Conservation (phyloP, 2,329 filamentous ascomycete species). For the Alternaria gansuensis region DNA sequence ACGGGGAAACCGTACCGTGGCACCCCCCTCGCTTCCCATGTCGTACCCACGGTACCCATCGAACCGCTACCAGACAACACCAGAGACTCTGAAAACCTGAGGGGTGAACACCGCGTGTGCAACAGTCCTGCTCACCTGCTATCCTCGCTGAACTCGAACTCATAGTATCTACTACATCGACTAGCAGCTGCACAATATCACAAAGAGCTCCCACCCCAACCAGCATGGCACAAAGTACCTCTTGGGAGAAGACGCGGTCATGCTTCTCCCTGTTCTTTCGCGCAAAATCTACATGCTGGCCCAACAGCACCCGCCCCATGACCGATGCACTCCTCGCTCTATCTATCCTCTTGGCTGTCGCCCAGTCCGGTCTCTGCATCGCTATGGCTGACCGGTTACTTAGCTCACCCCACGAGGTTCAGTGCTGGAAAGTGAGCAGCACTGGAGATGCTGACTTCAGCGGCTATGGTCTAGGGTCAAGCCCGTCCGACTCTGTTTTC, state of each 20-base stretch:
- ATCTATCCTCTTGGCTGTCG: conserved; percentile 3
- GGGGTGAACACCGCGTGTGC: background rate
- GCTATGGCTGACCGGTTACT: conserved; percentile 6
- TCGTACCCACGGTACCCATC: conserved; percentile 7
- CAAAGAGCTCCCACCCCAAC: background rate
- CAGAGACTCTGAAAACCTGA: background rate
- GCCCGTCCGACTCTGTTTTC: background rate
- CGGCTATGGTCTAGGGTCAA: background rate
- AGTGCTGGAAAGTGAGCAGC: conserved; percentile 2
- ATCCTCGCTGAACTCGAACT: background rate
- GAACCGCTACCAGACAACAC: conserved; percentile 6
- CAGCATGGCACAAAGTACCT: conserved; percentile 10
- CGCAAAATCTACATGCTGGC: conserved; percentile 17
- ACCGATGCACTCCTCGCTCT: background rate
- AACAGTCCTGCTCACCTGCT: background rate
- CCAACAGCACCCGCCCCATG: background rate
- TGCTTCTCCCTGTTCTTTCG: conserved; percentile 2
- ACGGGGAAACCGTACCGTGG: background rate
- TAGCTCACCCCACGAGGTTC: background rate
- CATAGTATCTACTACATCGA: background rate
- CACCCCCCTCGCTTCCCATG: background rate
- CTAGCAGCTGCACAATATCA: background rate
- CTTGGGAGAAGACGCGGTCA: background rate
- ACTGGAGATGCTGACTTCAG: background rate
- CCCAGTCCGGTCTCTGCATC: conserved; percentile 5